These are phyloP conservation scores for Coriaria nepalensis DNA, from an alignment of 306 rosid genomes.

Conservation along the genomic window DNA sequence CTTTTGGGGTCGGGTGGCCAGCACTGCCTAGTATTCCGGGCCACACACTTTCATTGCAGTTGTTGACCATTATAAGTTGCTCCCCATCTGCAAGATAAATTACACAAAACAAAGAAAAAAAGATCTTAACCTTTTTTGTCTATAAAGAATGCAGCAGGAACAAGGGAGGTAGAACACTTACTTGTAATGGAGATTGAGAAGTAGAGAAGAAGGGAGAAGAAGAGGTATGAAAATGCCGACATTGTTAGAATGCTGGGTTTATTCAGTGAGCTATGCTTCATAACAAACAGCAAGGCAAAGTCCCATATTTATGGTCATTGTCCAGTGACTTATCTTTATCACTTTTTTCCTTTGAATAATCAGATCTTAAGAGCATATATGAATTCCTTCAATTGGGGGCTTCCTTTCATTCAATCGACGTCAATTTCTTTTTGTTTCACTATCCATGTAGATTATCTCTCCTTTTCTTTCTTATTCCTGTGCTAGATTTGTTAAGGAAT, in stretches of 20 bases:
- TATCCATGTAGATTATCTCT: too few relatives aligned
- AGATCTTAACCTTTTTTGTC: too few relatives aligned
- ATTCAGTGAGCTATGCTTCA: neutral
- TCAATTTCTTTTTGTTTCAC: too few relatives aligned
- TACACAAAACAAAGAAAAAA: constrained; percentile 2
- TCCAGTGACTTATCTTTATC: too few relatives aligned
- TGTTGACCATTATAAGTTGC: constrained; percentile 73
- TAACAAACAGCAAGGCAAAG: constrained; percentile 18
- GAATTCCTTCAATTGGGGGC: constrained; percentile 61
- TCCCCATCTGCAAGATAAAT: constrained; percentile 54
- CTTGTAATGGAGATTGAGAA: constrained; percentile 28
- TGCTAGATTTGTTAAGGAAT: too few relatives aligned
- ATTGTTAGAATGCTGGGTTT: constrained; percentile 14
- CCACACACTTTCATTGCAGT: constrained; percentile 79
- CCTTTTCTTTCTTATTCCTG: too few relatives aligned
- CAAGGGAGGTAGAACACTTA: constrained; percentile 13
- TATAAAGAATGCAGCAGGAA: constrained; percentile 5
- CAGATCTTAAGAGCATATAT: constrained; percentile 35
- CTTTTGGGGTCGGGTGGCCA: constrained; percentile 57
- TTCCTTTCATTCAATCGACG: constrained; percentile 20
- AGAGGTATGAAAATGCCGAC: constrained; percentile 27
- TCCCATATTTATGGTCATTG: constrained; percentile 4
- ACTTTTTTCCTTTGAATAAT: too few relatives aligned
- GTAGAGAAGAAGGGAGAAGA: constrained; percentile 23
- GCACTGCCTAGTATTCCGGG: constrained; percentile 84